Conservation (phyloP, 73 alveolate species). For the Paramecium caudatum region DNA sequence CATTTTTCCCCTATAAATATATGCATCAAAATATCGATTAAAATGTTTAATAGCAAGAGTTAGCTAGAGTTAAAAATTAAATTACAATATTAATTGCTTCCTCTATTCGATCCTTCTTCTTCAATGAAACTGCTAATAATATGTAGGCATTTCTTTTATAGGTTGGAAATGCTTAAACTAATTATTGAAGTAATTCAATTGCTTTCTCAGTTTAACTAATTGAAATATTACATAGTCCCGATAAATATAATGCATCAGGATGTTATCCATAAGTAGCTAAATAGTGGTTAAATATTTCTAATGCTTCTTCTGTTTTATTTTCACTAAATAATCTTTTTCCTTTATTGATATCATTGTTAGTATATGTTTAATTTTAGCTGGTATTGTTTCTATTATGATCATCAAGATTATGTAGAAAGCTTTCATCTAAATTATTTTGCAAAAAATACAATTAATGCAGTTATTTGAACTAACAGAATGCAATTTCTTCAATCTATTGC, state of each 20-base stretch:
- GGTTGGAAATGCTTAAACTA: neutral
- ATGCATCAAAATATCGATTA: slow-evolving; percentile 82
- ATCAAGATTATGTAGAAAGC: slow-evolving; percentile 14
- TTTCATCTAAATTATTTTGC: neutral
- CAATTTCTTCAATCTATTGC: slow-evolving; percentile 22
- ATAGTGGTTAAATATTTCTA: neutral
- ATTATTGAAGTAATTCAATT: neutral
- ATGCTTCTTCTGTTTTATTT: neutral
- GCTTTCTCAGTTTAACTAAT: neutral
- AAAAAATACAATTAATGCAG: neutral
- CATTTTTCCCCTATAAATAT: slow-evolving; percentile 81
- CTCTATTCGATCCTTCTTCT: slow-evolving; percentile 16
- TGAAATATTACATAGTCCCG: slow-evolving; percentile 12
- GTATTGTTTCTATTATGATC: slow-evolving; percentile 20
- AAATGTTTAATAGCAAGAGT: slow-evolving; percentile 62
- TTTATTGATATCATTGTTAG: neutral
- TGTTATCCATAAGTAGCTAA: neutral
- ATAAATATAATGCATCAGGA: neutral
- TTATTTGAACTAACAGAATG: slow-evolving; percentile 31
- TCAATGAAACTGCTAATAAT: slow-evolving; percentile 52
- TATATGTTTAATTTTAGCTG: neutral
- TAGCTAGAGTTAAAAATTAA: slow-evolving; percentile 57
- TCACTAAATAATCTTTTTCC: slow-evolving; percentile 52
- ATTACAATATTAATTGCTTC: slow-evolving; percentile 65
- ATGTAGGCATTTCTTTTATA: slow-evolving; percentile 60